Percentiles rank a stretch among this genome's conserved stretches.
Evolutionary conservation across 2,329 filamentous ascomycete species (phyloP).

Genomic region (Penicillium sp.): DNA sequence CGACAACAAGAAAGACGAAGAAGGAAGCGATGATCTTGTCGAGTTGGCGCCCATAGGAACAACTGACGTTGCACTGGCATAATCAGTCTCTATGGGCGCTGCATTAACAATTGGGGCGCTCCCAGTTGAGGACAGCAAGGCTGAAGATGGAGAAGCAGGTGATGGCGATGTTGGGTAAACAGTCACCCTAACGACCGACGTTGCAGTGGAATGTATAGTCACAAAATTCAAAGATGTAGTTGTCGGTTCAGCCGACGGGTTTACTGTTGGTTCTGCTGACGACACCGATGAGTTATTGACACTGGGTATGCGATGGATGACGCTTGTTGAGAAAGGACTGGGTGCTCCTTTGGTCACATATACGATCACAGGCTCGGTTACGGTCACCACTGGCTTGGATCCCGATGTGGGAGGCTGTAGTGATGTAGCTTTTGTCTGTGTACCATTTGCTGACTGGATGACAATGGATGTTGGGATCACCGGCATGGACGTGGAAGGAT

Average conservation of each 20-base stretch:
- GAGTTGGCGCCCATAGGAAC: not conserved
- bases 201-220: not conserved
- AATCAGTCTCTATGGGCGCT: not conserved
- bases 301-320: not conserved
- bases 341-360: slow-evolving; percentile 2
- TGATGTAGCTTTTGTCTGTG: not conserved
- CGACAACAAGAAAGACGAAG: not conserved
- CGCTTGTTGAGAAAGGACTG: not conserved
- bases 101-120: not conserved
- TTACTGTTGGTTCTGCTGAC: not conserved
- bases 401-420: not conserved
- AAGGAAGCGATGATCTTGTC: not conserved
- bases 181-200: not conserved
- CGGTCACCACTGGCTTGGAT: not conserved
- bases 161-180: not conserved
- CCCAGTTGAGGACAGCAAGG: not conserved
- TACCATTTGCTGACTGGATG: not conserved
- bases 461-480: not conserved
- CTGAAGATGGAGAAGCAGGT: not conserved
- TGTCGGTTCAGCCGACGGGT: not conserved
- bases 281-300: not conserved
- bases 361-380: slow-evolving; percentile 5
- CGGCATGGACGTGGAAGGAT: not conserved
- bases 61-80: not conserved
- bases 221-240: not conserved